Evolutionary conservation across 2,329 filamentous ascomycete species (phyloP).

Genomic region (Hawksworthiomyces lignivorus): DNA sequence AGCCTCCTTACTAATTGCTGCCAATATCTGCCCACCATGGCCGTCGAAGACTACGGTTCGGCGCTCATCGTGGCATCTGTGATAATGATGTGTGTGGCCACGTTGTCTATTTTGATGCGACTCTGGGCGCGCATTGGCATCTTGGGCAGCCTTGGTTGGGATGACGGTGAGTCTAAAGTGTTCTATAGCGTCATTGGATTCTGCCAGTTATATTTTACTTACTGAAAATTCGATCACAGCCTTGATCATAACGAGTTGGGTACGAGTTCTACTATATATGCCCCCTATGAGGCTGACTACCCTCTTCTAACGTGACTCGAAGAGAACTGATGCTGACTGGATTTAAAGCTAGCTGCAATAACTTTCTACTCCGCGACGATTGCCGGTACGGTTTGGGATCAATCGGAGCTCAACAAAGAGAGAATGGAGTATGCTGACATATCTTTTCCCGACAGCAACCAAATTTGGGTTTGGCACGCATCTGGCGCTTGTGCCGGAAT

Average conservation of each 20-base stretch:
- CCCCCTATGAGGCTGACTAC: too few relatives aligned
- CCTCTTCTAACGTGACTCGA: too few relatives aligned
- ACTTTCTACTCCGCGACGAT: not conserved
- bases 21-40: slow-evolving; percentile 5
- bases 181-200: too few relatives aligned
- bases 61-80: slow-evolving; percentile 1
- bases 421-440: not conserved
- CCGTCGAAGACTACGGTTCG: not conserved
- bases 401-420: too few relatives aligned
- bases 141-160: slow-evolving; percentile 3
- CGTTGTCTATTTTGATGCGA: slow-evolving; percentile 1
- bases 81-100: slow-evolving; percentile 1
- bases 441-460: not conserved
- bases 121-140: slow-evolving; percentile 1
- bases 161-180: not conserved
- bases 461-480: slow-evolving; percentile 5
- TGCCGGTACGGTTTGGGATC: not conserved
- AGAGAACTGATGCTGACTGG: too few relatives aligned
- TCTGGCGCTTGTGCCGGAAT: not conserved
- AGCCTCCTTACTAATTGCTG: too few relatives aligned
- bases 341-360: too few relatives aligned
- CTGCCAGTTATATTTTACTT: too few relatives aligned
- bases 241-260: slow-evolving; percentile 1
- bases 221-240: too few relatives aligned
- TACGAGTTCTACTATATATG: too few relatives aligned